Conservation (phyloP, 2,329 filamentous ascomycete species). For the Fusarium concolor region DNA sequence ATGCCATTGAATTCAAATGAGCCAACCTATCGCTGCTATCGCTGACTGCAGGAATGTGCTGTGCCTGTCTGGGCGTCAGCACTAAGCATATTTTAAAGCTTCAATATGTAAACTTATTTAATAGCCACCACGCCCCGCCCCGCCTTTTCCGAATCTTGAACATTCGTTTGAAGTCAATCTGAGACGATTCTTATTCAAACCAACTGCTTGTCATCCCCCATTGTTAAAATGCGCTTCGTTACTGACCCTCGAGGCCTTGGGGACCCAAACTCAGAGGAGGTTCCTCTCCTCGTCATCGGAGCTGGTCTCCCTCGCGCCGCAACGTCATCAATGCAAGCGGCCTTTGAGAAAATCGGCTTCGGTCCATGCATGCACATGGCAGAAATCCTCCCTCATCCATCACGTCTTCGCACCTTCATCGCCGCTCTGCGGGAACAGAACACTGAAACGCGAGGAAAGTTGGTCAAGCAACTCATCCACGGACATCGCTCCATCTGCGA, state of each 20-base stretch:
- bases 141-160: background rate
- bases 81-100: background rate
- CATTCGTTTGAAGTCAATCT: rapidly evolving
- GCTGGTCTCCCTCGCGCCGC: constrained; percentile 52
- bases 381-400: constrained; percentile 43
- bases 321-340: constrained; percentile 52
- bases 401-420: constrained; percentile 43
- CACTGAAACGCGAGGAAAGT: constrained; percentile 41
- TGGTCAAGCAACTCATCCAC: constrained; percentile 48
- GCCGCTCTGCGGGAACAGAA: constrained; percentile 47
- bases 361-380: constrained; percentile 52
- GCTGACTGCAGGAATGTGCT: too few species aligned
- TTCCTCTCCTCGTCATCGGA: constrained; percentile 43
- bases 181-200: rapidly evolving
- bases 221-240: constrained; percentile 32
- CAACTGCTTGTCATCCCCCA: background rate
- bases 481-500: constrained; percentile 48
- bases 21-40: too few species aligned
- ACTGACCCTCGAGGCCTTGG: constrained; percentile 21
- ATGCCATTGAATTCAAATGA: too few species aligned
- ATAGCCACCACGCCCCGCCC: background rate
- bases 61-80: background rate
- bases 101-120: background rate
- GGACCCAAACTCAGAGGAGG: background rate
- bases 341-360: constrained; percentile 48